Conservation (phyloP, 2,329 filamentous ascomycete species). For the Calonectria ilicicola region DNA sequence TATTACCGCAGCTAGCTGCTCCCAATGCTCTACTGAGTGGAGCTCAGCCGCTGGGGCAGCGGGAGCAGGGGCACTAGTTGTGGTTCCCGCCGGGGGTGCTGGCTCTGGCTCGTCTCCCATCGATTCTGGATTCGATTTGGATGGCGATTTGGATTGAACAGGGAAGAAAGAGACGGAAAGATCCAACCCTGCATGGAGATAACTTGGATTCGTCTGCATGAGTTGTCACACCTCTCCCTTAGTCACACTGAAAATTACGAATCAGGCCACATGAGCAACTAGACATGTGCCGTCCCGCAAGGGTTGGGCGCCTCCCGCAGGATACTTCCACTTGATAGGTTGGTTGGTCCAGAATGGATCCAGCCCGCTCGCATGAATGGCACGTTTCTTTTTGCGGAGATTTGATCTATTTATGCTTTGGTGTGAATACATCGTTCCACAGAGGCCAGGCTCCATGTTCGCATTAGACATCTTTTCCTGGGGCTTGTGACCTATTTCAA, state of each 20-base stretch:
- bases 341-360: background rate
- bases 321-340: background rate
- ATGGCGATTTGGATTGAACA: background rate
- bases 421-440: too few species aligned
- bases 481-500: too few species aligned
- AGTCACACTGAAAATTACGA: background rate
- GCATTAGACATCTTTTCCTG: too few species aligned
- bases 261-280: background rate
- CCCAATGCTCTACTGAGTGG: constrained; percentile 2
- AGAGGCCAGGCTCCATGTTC: too few species aligned
- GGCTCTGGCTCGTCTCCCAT: background rate
- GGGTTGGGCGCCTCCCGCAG: background rate
- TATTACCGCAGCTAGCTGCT: constrained; percentile 9
- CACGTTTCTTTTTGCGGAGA: background rate
- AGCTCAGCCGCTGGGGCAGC: background rate
- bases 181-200: background rate
- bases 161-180: background rate
- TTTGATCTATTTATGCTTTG: background rate
- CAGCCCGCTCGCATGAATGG: background rate
- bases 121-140: background rate
- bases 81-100: background rate
- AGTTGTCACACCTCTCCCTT: background rate
- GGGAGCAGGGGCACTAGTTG: background rate
- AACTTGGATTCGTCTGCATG: background rate
- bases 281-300: background rate